These are phyloP conservation scores for Ceratocystis lukuohia DNA, from an alignment of 2,329 filamentous ascomycete genomes.

Conservation along the genomic window DNA sequence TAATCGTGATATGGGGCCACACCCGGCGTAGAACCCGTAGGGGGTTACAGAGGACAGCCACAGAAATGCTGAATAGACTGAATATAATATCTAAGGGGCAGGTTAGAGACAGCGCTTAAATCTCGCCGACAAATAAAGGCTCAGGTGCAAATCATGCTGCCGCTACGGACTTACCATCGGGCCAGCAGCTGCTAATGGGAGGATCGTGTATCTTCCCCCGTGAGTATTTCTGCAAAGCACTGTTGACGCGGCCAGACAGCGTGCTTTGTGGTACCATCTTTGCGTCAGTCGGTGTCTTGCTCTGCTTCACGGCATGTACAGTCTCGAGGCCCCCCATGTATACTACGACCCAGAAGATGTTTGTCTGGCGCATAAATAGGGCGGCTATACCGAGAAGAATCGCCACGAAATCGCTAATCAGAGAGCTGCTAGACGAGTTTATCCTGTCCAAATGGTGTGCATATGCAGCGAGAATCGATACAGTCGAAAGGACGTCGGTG, in stretches of 20 bases:
- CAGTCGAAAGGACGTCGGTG: slow-evolving; percentile 75
- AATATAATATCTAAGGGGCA: slow-evolving; percentile 37
- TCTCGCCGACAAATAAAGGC: neutral
- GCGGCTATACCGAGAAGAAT: slow-evolving; percentile 49
- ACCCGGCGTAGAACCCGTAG: slow-evolving; percentile 33
- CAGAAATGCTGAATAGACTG: slow-evolving; percentile 48
- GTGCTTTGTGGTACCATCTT: slow-evolving; percentile 20
- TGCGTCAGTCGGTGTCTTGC: slow-evolving; percentile 25
- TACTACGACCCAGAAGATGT: slow-evolving; percentile 86
- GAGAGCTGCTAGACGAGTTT: slow-evolving; percentile 23
- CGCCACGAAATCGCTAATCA: slow-evolving; percentile 32
- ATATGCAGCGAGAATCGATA: slow-evolving; percentile 60
- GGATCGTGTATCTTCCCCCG: slow-evolving; percentile 44
- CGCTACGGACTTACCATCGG: slow-evolving; percentile 28
- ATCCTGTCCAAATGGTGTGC: slow-evolving; percentile 39
- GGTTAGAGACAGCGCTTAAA: slow-evolving; percentile 19
- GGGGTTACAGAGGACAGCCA: slow-evolving; percentile 42
- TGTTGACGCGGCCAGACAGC: slow-evolving; percentile 27
- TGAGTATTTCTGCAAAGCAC: slow-evolving; percentile 33
- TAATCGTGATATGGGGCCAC: slow-evolving; percentile 48
- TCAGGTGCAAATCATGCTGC: too few relatives aligned
- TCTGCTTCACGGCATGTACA: slow-evolving; percentile 37
- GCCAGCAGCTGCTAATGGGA: slow-evolving; percentile 33
- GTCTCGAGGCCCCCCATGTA: slow-evolving; percentile 54
- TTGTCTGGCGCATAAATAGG: slow-evolving; percentile 78